phyloP scores from a whole-genome alignment of 805 yeast genomes.

The Zygosaccharomyces bisporus region DNA sequence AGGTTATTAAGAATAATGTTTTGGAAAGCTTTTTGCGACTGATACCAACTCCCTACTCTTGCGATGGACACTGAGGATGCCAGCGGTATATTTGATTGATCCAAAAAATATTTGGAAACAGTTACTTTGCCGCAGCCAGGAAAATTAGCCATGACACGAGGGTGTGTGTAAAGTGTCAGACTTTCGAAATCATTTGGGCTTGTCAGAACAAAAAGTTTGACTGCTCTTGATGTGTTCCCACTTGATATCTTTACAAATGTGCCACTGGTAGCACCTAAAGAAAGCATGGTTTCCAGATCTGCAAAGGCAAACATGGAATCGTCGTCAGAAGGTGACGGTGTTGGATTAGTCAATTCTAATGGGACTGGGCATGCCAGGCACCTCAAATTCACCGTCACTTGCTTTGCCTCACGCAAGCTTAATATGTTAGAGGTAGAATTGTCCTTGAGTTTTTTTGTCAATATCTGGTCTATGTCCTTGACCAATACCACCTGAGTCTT shows the following conservation, averaged over 20 bases:
- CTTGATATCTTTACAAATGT: slow-evolving; percentile 16
- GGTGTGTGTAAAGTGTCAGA: slow-evolving; percentile 21
- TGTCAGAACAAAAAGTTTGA: slow-evolving; percentile 22
- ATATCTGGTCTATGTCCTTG: slow-evolving; percentile 13
- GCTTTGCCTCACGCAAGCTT: slow-evolving; percentile 5
- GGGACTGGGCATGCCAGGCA: slow-evolving; percentile 19
- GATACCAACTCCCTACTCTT: slow-evolving; percentile 29
- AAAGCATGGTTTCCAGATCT: slow-evolving; percentile 14
- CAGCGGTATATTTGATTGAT: slow-evolving; percentile 13
- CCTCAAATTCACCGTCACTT: slow-evolving; percentile 7
- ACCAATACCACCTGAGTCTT: slow-evolving; percentile 24
- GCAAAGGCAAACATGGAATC: slow-evolving; percentile 31
- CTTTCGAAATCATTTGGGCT: slow-evolving; percentile 24
- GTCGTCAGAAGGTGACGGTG: slow-evolving; percentile 19
- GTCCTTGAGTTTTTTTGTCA: too few relatives aligned
- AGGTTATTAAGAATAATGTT: slow-evolving; percentile 50
- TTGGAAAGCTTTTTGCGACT: slow-evolving; percentile 31
- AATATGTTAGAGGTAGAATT: slow-evolving; percentile 1
- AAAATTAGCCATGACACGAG: slow-evolving; percentile 26
- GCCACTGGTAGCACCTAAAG: slow-evolving; percentile 27
- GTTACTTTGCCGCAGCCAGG: slow-evolving; percentile 6
- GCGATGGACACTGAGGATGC: slow-evolving; percentile 28
- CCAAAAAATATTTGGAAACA: slow-evolving; percentile 11
- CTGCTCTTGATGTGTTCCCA: slow-evolving; percentile 9
- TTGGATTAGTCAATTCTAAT: slow-evolving; percentile 15